Percentiles rank a stretch among this genome's conserved stretches.
phyloP scores from a whole-genome alignment of 352 stramenopile species.

The Phytophthora europaea region DNA sequence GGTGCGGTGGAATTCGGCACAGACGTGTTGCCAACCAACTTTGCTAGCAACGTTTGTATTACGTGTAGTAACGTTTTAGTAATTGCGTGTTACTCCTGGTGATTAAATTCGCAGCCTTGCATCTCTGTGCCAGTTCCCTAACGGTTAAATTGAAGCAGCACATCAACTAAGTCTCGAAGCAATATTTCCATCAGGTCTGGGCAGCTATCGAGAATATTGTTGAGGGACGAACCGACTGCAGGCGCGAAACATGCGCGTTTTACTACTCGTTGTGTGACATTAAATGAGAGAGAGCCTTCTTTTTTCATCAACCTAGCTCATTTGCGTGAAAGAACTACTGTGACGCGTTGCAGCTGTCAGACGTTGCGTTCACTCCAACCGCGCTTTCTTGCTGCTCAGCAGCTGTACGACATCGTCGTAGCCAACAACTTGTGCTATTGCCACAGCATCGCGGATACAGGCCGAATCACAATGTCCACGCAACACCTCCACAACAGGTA shows the following conservation, averaged over 20 bases:
- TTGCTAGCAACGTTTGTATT: background rate
- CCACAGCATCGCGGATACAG: background rate
- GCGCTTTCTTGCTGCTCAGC: background rate
- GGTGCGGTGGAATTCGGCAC: background rate
- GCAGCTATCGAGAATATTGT: no score
- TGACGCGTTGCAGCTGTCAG: background rate
- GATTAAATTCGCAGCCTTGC: background rate
- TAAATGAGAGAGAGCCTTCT: no score
- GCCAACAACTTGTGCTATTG: background rate
- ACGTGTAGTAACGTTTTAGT: background rate
- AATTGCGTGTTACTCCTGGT: background rate
- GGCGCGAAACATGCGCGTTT: no score
- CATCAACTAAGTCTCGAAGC: background rate
- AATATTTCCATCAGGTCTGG: no score
- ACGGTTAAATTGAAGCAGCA: background rate
- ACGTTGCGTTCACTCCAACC: background rate
- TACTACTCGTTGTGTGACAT: no score
- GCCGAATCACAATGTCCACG: background rate
- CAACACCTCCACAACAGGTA: background rate
- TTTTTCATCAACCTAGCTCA: no score
- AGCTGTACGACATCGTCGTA: background rate
- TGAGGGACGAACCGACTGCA: no score
- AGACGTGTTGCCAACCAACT: background rate
- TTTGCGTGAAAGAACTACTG: no score
- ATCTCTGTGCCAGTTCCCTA: background rate